phyloP scores from a whole-genome alignment of 2,329 filamentous ascomycete genomes.

The Elsinoe batatas region DNA sequence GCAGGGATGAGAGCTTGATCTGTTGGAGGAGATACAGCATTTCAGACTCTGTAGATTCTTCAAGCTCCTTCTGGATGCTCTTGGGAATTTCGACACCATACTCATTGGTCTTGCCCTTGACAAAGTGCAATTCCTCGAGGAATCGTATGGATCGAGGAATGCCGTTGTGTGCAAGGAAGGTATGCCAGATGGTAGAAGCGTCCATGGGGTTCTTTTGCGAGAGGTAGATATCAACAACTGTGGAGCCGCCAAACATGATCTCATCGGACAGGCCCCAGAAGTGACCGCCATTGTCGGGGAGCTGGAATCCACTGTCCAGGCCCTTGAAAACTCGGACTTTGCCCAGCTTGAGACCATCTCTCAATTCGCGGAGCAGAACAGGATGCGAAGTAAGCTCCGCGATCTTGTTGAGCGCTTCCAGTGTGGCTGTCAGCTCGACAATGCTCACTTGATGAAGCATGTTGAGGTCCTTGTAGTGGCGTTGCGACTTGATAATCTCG shows the following conservation, averaged over 20 bases:
- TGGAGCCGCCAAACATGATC: not conserved
- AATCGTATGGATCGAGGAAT: conserved; percentile 14
- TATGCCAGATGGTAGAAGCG: conserved; percentile 16
- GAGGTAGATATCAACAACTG: conserved; percentile 14
- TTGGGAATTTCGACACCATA: conserved; percentile 12
- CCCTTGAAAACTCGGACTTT: conserved; percentile 15
- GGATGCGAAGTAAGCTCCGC: conserved; percentile 12
- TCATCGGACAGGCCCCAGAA: conserved; percentile 14
- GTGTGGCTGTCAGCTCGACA: conserved; percentile 13
- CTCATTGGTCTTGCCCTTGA: not conserved
- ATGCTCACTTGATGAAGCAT: conserved; percentile 16
- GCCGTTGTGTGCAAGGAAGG: conserved; percentile 16
- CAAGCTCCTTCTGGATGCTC: conserved; percentile 14
- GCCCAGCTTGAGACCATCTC: conserved; percentile 11
- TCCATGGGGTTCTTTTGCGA: conserved; percentile 15
- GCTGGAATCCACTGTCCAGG: conserved; percentile 15
- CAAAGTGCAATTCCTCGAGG: conserved; percentile 15
- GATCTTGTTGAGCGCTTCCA: conserved; percentile 12
- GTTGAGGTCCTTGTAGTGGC: conserved; percentile 13
- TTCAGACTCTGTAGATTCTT: conserved; percentile 15
- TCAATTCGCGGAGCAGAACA: conserved; percentile 13
- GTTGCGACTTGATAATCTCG: conserved; percentile 14
- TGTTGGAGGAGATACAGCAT: conserved; percentile 14
- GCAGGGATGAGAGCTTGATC: conserved; percentile 8
- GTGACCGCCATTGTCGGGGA: conserved; percentile 16